Evolutionary conservation across 129 eudicot genomes (phyloP).

Genomic region (Scalesia atractyloides): DNA sequence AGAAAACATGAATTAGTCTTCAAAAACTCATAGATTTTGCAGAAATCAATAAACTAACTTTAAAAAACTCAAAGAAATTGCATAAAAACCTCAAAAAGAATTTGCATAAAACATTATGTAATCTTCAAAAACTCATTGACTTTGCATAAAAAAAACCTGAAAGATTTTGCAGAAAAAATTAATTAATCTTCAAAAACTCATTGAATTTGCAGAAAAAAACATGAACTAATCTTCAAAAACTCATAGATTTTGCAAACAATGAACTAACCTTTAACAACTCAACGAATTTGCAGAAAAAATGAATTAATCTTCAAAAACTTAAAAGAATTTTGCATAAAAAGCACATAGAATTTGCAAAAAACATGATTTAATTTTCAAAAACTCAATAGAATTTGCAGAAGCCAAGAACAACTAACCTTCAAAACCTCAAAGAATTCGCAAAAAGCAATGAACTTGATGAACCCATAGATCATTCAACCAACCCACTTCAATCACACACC

Average conservation of each 20-base stretch:
- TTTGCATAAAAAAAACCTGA: conserved; percentile 24
- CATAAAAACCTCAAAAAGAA: conserved; percentile 45
- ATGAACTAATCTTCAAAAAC: no score
- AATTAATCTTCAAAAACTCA: no score
- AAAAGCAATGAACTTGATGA: conserved; percentile 50
- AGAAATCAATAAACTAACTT: conserved; percentile 52
- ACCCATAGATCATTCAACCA: conserved; percentile 46
- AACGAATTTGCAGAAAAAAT: no score
- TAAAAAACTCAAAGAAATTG: conserved; percentile 45
- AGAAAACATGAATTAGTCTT: conserved; percentile 41
- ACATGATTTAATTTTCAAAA: no score
- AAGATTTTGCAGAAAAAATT: no score
- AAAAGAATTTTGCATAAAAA: no score
- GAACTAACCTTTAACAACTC: no score
- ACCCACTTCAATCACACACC: conserved; percentile 44
- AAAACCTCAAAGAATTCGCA: conserved; percentile 46
- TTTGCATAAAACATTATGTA: conserved; percentile 29
- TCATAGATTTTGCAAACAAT: no score
- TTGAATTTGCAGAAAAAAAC: no score
- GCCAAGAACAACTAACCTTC: conserved; percentile 33
- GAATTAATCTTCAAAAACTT: no score
- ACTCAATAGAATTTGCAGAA: no score
- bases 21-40: conserved; percentile 46
- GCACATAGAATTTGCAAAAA: no score
- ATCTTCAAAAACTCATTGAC: conserved; percentile 33